Conservation (phyloP, 192 early-diverging fungal genomes). For the Paraglomus brasilianum region DNA sequence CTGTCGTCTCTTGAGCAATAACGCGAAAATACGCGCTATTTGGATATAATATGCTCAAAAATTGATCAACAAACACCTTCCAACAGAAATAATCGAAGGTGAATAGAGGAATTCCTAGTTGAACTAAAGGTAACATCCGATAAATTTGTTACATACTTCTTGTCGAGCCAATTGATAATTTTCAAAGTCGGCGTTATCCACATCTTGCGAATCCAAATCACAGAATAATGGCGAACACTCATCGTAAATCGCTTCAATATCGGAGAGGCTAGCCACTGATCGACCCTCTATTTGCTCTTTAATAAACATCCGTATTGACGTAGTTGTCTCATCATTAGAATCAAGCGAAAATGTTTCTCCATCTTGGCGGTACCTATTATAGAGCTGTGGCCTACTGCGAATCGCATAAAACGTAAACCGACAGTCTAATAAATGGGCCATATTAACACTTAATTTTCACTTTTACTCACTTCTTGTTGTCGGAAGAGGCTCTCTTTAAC, state of each 20-base stretch:
- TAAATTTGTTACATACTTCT: not conserved
- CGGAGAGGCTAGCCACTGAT: conserved; percentile 2
- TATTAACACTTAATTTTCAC: not conserved
- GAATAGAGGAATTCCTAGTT: no score
- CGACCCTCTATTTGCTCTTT: conserved; percentile 27
- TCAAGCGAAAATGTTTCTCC: not conserved
- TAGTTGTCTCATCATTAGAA: not conserved
- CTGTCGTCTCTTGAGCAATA: conserved; percentile 19
- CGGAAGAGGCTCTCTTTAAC: conserved; percentile 9
- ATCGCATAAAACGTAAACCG: not conserved
- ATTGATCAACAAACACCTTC: conserved; percentile 31
- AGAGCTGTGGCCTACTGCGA: conserved; percentile 19
- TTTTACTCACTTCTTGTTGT: conserved; percentile 12
- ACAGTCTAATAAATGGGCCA: not conserved
- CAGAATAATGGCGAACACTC: not conserved
- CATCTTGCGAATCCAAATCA: not conserved
- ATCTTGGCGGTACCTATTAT: not conserved
- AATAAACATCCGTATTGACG: conserved; percentile 25
- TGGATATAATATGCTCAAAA: conserved; percentile 30
- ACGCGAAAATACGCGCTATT: conserved; percentile 28
- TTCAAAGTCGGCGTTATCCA: not conserved
- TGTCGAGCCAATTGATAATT: conserved; percentile 2
- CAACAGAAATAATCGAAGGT: not conserved
- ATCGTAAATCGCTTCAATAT: conserved; percentile 21
- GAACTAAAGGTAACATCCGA: no score